Conservation (phyloP, 2,329 filamentous ascomycete species). For the Epichloe elymi region DNA sequence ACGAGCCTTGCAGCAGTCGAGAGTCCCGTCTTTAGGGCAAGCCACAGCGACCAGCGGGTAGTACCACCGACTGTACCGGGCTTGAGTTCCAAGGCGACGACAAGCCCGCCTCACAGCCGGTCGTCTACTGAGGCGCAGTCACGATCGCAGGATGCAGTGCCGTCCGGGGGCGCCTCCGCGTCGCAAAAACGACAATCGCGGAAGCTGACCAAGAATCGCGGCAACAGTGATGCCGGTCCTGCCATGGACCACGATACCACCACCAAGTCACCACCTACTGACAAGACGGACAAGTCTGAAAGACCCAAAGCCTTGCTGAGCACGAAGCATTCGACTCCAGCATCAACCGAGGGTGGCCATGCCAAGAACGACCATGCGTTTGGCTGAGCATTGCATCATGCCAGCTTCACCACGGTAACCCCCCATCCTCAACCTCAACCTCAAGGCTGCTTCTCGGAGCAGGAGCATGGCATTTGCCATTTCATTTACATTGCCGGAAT, state of each 20-base stretch:
- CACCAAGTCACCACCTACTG: conserved; percentile 7
- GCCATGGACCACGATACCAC: conserved; percentile 12
- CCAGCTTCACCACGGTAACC: neutral
- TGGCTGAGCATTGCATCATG: neutral
- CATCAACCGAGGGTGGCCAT: neutral
- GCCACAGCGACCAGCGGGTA: conserved; percentile 2
- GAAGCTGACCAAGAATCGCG: conserved; percentile 29
- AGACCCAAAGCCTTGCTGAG: conserved; percentile 21
- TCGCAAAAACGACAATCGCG: conserved; percentile 23
- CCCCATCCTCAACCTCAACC: too few relatives aligned
- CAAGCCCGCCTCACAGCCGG: conserved; percentile 11
- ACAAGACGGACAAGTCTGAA: conserved; percentile 4
- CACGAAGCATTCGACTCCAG: conserved; percentile 16
- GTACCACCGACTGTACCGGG: neutral
- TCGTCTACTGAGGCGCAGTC: conserved; percentile 21
- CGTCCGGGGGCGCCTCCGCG: conserved; percentile 6
- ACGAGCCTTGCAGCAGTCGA: conserved; percentile 13
- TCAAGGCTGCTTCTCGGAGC: too few relatives aligned
- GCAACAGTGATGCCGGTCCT: conserved; percentile 20
- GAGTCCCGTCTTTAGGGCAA: conserved; percentile 12
- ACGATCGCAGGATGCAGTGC: conserved; percentile 12
- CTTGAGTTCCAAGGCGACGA: neutral
- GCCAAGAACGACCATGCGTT: neutral
- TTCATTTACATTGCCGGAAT: too few relatives aligned
- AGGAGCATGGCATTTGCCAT: too few relatives aligned